These are phyloP conservation scores for Floccularia luteovirens DNA, from an alignment of 768 basidiomycete species.

Conservation along the genomic window DNA sequence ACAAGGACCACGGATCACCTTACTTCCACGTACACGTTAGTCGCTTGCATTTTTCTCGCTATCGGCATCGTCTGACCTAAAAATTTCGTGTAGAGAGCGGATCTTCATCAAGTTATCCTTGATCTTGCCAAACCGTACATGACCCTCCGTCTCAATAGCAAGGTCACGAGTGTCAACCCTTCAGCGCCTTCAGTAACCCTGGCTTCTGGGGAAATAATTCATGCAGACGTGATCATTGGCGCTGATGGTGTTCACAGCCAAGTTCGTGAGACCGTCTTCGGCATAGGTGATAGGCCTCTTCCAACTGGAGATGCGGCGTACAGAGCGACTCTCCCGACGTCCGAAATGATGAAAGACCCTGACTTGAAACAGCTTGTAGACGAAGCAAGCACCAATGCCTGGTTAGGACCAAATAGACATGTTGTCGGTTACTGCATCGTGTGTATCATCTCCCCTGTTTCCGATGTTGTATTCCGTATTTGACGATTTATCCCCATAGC, in stretches of 20 bases:
- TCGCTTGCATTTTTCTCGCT: slow-evolving; percentile 11
- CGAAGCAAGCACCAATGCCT: slow-evolving; percentile 40
- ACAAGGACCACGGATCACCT: slow-evolving; percentile 21
- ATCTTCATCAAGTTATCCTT: slow-evolving; percentile 33
- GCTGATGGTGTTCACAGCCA: slow-evolving; percentile 45
- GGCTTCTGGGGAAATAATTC: slow-evolving; percentile 31
- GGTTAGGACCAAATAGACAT: slow-evolving; percentile 45
- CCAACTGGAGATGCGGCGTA: slow-evolving; percentile 62
- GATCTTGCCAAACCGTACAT: slow-evolving; percentile 28
- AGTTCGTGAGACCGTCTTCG: slow-evolving; percentile 40
- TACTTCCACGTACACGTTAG: slow-evolving; percentile 27
- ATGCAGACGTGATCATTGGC: slow-evolving; percentile 37
- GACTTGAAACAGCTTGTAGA: slow-evolving; percentile 46
- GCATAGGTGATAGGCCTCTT: slow-evolving; percentile 33
- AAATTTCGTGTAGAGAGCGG: slow-evolving; percentile 44
- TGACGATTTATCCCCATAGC: slow-evolving; percentile 8
- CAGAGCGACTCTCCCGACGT: slow-evolving; percentile 41
- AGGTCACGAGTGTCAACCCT: slow-evolving; percentile 21
- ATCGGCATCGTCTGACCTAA: slow-evolving; percentile 8
- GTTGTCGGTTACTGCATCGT: slow-evolving; percentile 26
- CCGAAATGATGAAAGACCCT: slow-evolving; percentile 40
- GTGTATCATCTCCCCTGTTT: slow-evolving; percentile 5
- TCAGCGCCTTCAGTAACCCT: slow-evolving; percentile 25
- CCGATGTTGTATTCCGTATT: not conserved
- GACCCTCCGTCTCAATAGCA: slow-evolving; percentile 25